These are phyloP conservation scores for Colletotrichum lupini DNA, from an alignment of 2,329 filamentous ascomycete species.

Conservation along the genomic window DNA sequence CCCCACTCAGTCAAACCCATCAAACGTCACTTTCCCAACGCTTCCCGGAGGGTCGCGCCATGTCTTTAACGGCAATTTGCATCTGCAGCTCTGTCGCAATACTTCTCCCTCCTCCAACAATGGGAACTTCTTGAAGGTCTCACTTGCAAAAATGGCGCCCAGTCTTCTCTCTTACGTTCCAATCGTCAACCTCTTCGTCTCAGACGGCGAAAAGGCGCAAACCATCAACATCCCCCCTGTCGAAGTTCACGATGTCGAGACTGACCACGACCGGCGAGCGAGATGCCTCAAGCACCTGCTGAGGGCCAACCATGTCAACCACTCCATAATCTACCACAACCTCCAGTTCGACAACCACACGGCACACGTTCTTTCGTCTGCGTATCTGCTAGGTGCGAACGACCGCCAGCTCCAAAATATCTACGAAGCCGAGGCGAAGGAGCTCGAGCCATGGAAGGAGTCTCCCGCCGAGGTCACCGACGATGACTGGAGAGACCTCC, in stretches of 20 bases:
- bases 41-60: conserved; percentile 25
- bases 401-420: conserved; percentile 79
- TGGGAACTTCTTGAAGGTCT: not conserved
- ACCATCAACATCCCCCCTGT: conserved; percentile 73
- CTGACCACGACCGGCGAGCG: conserved; percentile 79
- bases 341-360: conserved; percentile 84
- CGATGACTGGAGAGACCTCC: conserved; percentile 86
- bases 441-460: conserved; percentile 82
- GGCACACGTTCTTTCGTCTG: conserved; percentile 83
- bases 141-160: conserved; percentile 38
- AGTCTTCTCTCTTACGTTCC: conserved; percentile 56
- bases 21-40: conserved; percentile 34
- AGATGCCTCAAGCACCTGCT: conserved; percentile 90
- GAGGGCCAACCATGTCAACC: conserved; percentile 90
- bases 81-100: not conserved
- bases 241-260: conserved; percentile 83
- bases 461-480: conserved; percentile 86
- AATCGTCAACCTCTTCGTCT: conserved; percentile 51
- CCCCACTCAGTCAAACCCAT: conserved; percentile 33
- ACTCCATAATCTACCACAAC: conserved; percentile 83
- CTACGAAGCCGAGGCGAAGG: conserved; percentile 80
- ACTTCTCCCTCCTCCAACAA: not conserved
- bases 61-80: conserved; percentile 9
- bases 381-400: conserved; percentile 85
- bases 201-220: conserved; percentile 40